phyloP scores from a whole-genome alignment of 1,284 basidiomycete species.

The Microbotryomycetes sp. region DNA sequence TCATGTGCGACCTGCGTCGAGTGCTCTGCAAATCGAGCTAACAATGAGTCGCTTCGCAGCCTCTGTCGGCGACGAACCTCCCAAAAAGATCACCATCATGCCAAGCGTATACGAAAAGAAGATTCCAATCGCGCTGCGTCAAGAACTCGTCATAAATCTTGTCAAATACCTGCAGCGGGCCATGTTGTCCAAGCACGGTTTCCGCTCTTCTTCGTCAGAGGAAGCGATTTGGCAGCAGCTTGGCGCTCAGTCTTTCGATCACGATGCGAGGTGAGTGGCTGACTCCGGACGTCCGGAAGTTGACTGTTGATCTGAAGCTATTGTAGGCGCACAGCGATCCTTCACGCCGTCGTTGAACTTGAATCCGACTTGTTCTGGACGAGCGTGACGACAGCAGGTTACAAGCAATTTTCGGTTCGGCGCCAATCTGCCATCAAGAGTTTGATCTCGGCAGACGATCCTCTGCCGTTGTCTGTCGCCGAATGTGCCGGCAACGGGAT shows the following conservation, averaged over 20 bases:
- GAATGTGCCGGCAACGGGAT: background rate
- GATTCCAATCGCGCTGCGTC: constrained; percentile 4
- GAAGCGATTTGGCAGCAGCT: constrained; percentile 10
- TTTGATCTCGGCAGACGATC: background rate
- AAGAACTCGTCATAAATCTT: constrained; percentile 10
- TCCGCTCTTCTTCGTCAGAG: constrained; percentile 5
- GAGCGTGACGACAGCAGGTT: constrained; percentile 7
- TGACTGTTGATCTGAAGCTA: background rate
- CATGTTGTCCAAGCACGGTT: constrained; percentile 8
- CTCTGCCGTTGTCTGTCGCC: background rate
- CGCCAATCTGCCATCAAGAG: background rate
- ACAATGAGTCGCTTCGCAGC: background rate
- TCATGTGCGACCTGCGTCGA: background rate
- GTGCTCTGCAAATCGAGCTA: background rate
- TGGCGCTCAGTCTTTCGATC: background rate
- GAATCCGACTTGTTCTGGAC: constrained; percentile 25
- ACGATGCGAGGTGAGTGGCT: constrained; percentile 1
- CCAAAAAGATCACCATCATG: constrained; percentile 1
- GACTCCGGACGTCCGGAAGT: background rate
- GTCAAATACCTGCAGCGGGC: constrained; percentile 5
- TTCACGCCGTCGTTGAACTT: constrained; percentile 12
- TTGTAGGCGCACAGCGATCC: constrained; percentile 8
- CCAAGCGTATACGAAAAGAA: constrained; percentile 15
- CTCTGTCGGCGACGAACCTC: constrained; percentile 2
- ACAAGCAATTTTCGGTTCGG: background rate